Base-by-base conservation (phyloP, 805 yeast genomes). In the Candida stauntonica region DNA sequence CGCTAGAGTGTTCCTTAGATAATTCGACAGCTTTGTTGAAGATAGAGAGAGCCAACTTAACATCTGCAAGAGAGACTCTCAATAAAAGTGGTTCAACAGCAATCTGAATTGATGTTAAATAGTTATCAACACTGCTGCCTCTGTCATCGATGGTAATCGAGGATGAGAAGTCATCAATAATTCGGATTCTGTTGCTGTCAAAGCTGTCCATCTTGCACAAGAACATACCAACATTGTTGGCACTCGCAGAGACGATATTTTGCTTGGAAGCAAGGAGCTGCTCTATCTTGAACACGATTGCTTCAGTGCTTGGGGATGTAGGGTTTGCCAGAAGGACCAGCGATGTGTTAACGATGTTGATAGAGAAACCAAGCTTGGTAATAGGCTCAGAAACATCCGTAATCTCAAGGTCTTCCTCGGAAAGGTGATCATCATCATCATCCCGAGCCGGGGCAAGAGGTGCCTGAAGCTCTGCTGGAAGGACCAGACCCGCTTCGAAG, bases 81-180 rank as follows among this genome's bases (percentile, higher is more conserved):
- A 91, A 60, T 14, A 91, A 62, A 27, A 93, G 58, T 0, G 94
- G 93, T 41, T 91, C 97, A 21, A 89, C 69, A 0, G 87, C 74
- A 7, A 81, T 69, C 39, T 80, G 81, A 9, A 88, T 70, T 26
- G 71, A 66, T 0, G 95, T 81, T 35, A 86, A 55, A 35, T 73
- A 68, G 16, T 74, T 74, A 1, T 75, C 72, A 0, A 69, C 55
- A 1, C 80, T 73, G 0, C 94, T 77, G 5, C 81, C 81, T 31
- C 87, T 67, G 7, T 75, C 69, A 54, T 91, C 96, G 39, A 84
- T 63, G 0, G 86, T 75, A 39, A 85, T 69, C 1, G 88, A 77
- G 3, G 87, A 64, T 1, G 95, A 83, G 60, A 91, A 93, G 51
- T 93, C 96, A 59, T 93, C 97, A 42, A 93, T 69, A 20, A 93